Evolutionary conservation across 2,329 filamentous ascomycete species (phyloP), one percentile per base, ranked within the genome.

Genomic region (Teratosphaeria pseudoeucalypti): DNA sequence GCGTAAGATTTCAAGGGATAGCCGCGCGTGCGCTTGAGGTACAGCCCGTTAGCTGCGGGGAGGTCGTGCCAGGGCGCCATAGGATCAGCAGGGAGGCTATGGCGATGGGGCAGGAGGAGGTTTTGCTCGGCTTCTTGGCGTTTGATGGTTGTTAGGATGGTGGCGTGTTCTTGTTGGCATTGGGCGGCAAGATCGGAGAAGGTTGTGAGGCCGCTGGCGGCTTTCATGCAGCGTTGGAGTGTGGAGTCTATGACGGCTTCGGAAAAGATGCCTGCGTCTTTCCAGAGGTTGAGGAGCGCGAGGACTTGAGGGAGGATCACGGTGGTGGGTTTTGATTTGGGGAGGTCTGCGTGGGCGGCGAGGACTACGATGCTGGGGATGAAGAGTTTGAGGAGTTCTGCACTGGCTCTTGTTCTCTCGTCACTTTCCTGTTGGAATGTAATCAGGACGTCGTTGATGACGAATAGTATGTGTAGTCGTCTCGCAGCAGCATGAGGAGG

Each of bases 31-130:
- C 61, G 65, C 43, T 65, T 65, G 62, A 69, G 64, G 54, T 67
- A 66, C 19, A 72, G 59, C 1, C 65, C 69, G 53, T 72, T 72
- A 6, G 67, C 65, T 9, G 70, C 70, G 6, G 70, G 70, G 12
- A 72, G 67, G 29, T 66, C 66, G 56, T 71, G 65, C 69, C 69
- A 71, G 2, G 66, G 63, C 14, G 68, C 65, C 26, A 61, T 59
- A 16, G 65, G 65, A 19, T 70, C 64, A 56, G 65, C 61, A 34
- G 64, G 64, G 14, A 69, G 60, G 10, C 66, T 63, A 55, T 72
- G 70, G 7, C 62, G 63, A 9, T 29, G 19, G 2, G 68, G 68
- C 6, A 71, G 61, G 64, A 64, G 10, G 26, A 43, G 12, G 54
- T 23, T 43, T 34, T 54, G 11, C 39, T 34, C 26, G 23, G 23